Base-by-base conservation (phyloP, 1,139 yeast species). In the Blastobotrys arbuscula region DNA sequence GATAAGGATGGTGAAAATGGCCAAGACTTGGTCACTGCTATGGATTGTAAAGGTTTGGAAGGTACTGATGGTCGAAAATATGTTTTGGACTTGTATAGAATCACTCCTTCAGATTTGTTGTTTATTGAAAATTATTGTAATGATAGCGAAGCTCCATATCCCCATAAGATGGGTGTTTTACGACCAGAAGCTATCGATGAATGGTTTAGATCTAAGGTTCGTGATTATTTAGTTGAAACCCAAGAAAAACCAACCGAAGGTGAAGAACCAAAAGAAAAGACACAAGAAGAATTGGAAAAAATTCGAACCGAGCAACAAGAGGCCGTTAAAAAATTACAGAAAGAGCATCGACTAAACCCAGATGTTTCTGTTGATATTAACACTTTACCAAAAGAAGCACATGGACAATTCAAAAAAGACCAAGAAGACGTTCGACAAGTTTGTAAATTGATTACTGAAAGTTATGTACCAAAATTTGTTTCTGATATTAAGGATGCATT, bases 141-240 rank as follows among this genome's bases (percentile, higher is more conserved):
- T 43, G 68, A 70, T 13, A 66, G 65, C 2, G 70, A 67, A 13
- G 69, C 69, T 13, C 57, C 64, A n/a, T 90, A 90, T 64, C 96
- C 97, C 24, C 96, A 88, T 63, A 77, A 78, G 53, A 87, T 88
- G 69, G 74, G 85, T 16, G 77, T 85, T 33, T 61, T 92, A 45
- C 82, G 98, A 71, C 82, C 81, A 53, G 97, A 92, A 69, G 92
- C 96, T 12, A 80, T 92, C 47, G 90, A 83, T 59, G 87, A 82
- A 60, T 90, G 96, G 96, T 88, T 95, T 84, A 78, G 78, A 61
- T 69, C 79, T 56, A 79, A 82, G 61, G 76, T 83, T 9, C 79
- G 84, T 19, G 76, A 72, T 21, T 75, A 78, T 44, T 67, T 73
- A 15, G 50, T 55, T n/a, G 56, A 49, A 36, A 45, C 50, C 37